Conservation (phyloP, 2,329 filamentous ascomycete genomes). For the Microdochium nivale region DNA sequence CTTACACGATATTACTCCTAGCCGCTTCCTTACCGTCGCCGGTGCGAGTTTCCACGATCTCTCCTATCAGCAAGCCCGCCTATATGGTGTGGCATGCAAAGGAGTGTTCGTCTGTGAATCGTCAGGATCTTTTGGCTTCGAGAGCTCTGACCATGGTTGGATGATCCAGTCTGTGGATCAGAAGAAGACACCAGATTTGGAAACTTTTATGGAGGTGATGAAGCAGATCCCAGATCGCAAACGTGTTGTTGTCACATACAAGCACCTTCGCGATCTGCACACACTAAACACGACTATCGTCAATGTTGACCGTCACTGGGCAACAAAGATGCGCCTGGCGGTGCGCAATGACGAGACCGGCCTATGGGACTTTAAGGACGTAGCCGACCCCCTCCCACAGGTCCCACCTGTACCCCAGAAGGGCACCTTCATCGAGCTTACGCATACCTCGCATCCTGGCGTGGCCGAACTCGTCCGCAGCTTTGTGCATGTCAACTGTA, state of each 20-base stretch:
- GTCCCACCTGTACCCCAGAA: slow-evolving; percentile 63
- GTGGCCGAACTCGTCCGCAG: slow-evolving; percentile 92
- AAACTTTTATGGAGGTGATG: slow-evolving; percentile 87
- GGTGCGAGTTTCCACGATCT: slow-evolving; percentile 93
- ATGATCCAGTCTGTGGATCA: slow-evolving; percentile 89
- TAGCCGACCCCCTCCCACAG: slow-evolving; percentile 73
- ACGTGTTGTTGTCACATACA: slow-evolving; percentile 88
- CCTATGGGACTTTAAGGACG: slow-evolving; percentile 87
- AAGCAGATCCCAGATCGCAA: slow-evolving; percentile 74
- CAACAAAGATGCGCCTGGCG: slow-evolving; percentile 86
- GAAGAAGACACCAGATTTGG: slow-evolving; percentile 78
- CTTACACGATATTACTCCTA: slow-evolving; percentile 88
- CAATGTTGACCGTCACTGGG: slow-evolving; percentile 92
- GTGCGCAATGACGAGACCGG: slow-evolving; percentile 84
- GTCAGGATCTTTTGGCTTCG: slow-evolving; percentile 88
- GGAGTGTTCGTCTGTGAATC: slow-evolving; percentile 95
- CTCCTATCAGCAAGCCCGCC: slow-evolving; percentile 93
- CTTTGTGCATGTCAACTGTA: slow-evolving; percentile 87
- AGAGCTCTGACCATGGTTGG: slow-evolving; percentile 86
- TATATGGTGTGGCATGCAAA: slow-evolving; percentile 86
- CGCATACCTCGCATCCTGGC: slow-evolving; percentile 77
- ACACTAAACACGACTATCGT: slow-evolving; percentile 90
- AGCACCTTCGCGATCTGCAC: slow-evolving; percentile 89
- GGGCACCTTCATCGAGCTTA: slow-evolving; percentile 86
- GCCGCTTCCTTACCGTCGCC: slow-evolving; percentile 89